Evolutionary conservation across 192 early-diverging fungal genomes (phyloP).

Genomic region (Podila clonocystis): DNA sequence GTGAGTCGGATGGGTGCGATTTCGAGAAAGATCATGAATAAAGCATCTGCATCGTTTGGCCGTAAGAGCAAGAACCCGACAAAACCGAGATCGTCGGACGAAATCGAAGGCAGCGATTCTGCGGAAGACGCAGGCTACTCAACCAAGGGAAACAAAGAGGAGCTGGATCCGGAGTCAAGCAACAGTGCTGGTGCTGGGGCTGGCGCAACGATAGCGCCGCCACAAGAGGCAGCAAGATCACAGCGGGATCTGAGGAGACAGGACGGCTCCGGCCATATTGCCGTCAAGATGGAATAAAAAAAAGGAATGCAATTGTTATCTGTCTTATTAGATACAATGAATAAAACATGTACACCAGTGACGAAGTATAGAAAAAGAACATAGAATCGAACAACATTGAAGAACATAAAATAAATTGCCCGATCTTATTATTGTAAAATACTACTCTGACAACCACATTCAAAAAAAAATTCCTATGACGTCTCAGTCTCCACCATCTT

Average conservation of each 20-base stretch:
- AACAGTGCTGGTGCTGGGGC: not conserved
- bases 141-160: not conserved
- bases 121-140: not conserved
- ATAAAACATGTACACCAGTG: no score
- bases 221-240: not conserved
- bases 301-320: no score
- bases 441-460: not conserved
- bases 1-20: not conserved
- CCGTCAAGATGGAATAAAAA: slow-evolving; percentile 25
- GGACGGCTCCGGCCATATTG: not conserved
- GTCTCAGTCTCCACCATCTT: slow-evolving; percentile 37
- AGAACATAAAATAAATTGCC: no score
- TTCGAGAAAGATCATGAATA: not conserved
- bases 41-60: not conserved
- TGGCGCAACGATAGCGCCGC: not conserved
- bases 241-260: no score
- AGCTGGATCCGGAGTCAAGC: not conserved
- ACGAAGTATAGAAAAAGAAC: no score
- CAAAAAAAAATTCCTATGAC: not conserved
- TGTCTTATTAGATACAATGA: no score
- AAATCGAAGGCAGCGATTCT: not conserved
- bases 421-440: not conserved
- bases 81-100: not conserved
- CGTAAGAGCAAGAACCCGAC: slow-evolving; percentile 1
- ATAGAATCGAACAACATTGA: no score